phyloP scores from a whole-genome alignment of 768 basidiomycete species.

The Leccinum sublutescens region DNA sequence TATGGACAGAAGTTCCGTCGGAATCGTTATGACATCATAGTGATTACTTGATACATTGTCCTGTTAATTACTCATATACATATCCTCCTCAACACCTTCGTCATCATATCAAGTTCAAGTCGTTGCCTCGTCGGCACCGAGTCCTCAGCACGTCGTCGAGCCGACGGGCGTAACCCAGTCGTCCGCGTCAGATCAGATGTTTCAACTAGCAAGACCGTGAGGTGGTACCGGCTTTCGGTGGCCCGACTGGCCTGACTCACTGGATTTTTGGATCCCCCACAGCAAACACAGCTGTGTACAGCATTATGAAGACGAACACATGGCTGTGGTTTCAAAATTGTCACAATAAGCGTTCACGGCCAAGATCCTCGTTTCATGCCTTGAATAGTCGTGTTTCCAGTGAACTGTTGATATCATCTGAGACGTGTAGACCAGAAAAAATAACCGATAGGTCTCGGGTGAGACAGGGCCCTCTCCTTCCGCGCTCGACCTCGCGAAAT shows the following conservation, averaged over 20 bases:
- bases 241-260: slow-evolving; percentile 3
- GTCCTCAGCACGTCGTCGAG: neutral
- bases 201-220: neutral
- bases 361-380: slow-evolving; percentile 8
- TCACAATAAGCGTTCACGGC: neutral
- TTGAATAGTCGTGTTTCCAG: neutral
- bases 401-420: neutral
- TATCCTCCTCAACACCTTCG: neutral
- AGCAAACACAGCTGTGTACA: slow-evolving; percentile 23
- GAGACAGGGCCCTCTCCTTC: no score
- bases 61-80: neutral
- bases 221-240: neutral
- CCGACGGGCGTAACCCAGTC: neutral
- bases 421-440: no score
- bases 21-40: neutral
- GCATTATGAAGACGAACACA: slow-evolving; percentile 1
- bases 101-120: neutral
- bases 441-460: no score
- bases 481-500: no score
- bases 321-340: neutral
- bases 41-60: neutral
- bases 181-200: neutral
- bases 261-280: slow-evolving; percentile 8
- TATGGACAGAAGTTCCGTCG: neutral
- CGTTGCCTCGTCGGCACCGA: neutral